phyloP scores from a whole-genome alignment of 129 eudicot species.

The Flaveria sonorensis region DNA sequence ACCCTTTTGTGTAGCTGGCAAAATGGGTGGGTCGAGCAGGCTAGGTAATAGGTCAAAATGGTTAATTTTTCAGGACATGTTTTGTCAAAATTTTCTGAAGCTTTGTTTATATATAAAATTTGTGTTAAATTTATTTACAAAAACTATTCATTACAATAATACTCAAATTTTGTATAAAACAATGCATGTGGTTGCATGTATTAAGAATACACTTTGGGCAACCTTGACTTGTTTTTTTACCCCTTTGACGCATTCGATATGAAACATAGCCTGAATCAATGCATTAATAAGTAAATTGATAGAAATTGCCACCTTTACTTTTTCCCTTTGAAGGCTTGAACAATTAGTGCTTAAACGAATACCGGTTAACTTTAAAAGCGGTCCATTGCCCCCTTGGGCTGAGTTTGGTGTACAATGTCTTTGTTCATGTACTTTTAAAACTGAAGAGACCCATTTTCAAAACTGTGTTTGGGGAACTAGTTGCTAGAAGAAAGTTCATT shows the following conservation, averaged over 20 bases:
- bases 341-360: too few relatives aligned
- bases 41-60: too few relatives aligned
- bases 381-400: not conserved
- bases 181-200: not conserved
- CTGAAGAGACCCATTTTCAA: not conserved
- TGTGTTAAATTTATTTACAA: not conserved
- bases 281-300: not conserved
- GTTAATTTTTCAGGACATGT: not conserved
- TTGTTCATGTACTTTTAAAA: not conserved
- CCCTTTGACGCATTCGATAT: not conserved
- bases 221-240: not conserved
- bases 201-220: not conserved
- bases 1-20: not conserved
- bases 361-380: too few relatives aligned
- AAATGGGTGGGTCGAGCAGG: not conserved
- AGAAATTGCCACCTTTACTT: not conserved
- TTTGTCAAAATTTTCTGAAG: not conserved
- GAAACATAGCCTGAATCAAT: not conserved
- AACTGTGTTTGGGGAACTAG: constrained; percentile 7
- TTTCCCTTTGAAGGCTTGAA: too few relatives aligned
- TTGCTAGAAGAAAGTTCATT: not conserved
- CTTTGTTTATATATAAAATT: not conserved
- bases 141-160: not conserved
- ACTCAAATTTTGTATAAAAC: not conserved
- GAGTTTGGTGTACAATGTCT: constrained; percentile 6